Conservation (phyloP, 23 red algal species). For the Gracilaria gracilis region DNA sequence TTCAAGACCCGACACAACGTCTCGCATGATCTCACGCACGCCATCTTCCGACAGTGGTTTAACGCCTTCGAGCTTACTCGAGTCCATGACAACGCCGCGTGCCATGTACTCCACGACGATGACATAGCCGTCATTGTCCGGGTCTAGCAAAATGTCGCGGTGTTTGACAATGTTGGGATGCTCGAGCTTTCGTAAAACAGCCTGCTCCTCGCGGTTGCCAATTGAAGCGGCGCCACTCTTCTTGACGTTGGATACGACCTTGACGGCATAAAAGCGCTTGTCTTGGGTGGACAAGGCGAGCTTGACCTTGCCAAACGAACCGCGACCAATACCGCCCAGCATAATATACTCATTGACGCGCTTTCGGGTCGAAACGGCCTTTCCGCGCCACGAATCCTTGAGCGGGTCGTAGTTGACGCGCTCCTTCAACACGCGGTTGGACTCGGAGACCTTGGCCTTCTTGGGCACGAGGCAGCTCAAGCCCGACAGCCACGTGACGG, state of each 20-base stretch:
- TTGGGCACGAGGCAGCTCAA: slow-evolving; percentile 83
- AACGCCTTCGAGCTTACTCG: slow-evolving; percentile 82
- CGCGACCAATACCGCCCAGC: slow-evolving; percentile 90
- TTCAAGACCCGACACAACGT: slow-evolving; percentile 87
- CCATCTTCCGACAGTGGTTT: slow-evolving; percentile 88
- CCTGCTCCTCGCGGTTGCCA: slow-evolving; percentile 79
- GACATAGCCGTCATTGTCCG: slow-evolving; percentile 63
- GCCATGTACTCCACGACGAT: slow-evolving; percentile 92
- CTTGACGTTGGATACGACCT: slow-evolving; percentile 85
- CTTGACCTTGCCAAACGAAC: slow-evolving; percentile 94
- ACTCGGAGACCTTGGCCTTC: slow-evolving; percentile 81
- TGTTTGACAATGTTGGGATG: slow-evolving; percentile 90
- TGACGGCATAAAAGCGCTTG: slow-evolving; percentile 94
- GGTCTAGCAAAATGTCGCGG: slow-evolving; percentile 77
- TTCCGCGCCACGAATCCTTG: slow-evolving; percentile 85
- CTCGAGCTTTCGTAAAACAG: slow-evolving; percentile 87
- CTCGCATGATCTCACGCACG: slow-evolving; percentile 86
- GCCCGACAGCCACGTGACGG: slow-evolving; percentile 80
- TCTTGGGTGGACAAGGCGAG: slow-evolving; percentile 75
- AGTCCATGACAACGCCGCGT: slow-evolving; percentile 88
- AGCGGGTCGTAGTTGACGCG: slow-evolving; percentile 85
- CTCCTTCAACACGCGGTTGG: slow-evolving; percentile 76
- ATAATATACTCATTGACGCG: slow-evolving; percentile 91
- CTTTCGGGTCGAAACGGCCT: slow-evolving; percentile 77
- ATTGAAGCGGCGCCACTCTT: slow-evolving; percentile 73